Base-by-base conservation (phyloP, 2,329 filamentous ascomycete genomes). In the Trichoderma harzianum region DNA sequence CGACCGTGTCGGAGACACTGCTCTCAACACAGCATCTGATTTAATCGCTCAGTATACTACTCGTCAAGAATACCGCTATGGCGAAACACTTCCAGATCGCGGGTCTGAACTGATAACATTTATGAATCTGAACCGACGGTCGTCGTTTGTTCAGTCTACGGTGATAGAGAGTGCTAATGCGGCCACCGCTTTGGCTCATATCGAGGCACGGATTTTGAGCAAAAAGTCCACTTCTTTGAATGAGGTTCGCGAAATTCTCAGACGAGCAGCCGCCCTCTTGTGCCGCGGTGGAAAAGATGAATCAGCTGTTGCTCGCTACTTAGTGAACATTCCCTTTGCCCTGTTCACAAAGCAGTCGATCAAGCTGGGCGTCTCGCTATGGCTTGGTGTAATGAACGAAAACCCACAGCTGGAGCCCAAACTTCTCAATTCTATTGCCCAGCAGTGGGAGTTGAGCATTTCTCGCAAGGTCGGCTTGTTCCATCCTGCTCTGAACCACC, bases 41-140 rank as follows among this genome's bases (percentile, higher is more conserved):
- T 97, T 99, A 77, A 90, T 99, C 78, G 94, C 96, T 2, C 95
- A 99, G 78, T 99, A 99, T 80, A 98, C 95, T 4, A 97, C 94
- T 30, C 92, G 96, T 47, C 97, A 99, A 79, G 95, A 97, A 78
- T 99, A 99, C 80, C 91, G 95, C 71, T 95, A 95, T 78, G 90
- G 94, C 12, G 94, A 97, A 79, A 88, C 90, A 3, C 83, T 92
- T 47, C 89, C 91, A 1, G 90, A 92, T 72, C 89, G 91, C 73
- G 90, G 91, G 72, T 85, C 87, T 72, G 90, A 92, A 78, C 88
- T 92, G 83, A 82, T 92, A 65, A 87, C 86, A 60, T 86, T 88
- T 72, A 87, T 90, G 85, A 86, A 86, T 18, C 79, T 87, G 64
- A 86, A 86, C 74, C 84, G 85, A 63, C 83, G 85, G 74, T 77